Evolutionary conservation across 495 filamentous ascomycete species (phyloP).

Genomic region (Aspergillus sclerotioniger): DNA sequence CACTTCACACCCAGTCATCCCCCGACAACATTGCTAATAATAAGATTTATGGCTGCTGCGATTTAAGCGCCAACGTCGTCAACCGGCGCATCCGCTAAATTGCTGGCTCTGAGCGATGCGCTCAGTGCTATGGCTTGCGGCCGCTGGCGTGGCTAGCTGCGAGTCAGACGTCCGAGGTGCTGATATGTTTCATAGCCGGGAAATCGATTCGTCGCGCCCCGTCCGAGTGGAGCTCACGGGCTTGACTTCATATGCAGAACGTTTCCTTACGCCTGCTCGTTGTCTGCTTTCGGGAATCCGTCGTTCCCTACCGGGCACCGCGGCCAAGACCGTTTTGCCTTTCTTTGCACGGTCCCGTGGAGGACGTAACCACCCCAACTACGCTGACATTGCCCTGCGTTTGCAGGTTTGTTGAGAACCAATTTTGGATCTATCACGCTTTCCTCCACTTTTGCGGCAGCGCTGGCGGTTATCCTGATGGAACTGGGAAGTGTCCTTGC

Average conservation of each 20-base stretch:
- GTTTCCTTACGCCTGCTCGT: conserved; percentile 10
- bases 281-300: not conserved
- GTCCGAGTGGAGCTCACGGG: conserved; percentile 18
- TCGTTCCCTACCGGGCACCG: not conserved
- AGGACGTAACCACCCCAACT: conserved; percentile 2
- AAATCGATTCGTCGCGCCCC: conserved; percentile 16
- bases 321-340: conserved; percentile 10
- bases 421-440: conserved; percentile 22
- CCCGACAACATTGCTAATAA: conserved; percentile 4
- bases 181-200: conserved; percentile 11
- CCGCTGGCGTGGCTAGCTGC: conserved; percentile 22
- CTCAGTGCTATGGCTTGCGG: conserved; percentile 18
- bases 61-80: conserved; percentile 13
- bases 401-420: conserved; percentile 17
- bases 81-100: conserved; percentile 5
- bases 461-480: conserved; percentile 4
- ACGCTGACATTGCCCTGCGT: conserved; percentile 9
- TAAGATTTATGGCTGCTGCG: conserved; percentile 5
- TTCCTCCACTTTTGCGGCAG: not conserved
- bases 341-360: conserved; percentile 7
- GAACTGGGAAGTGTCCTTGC: conserved; percentile 8
- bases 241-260: conserved; percentile 19
- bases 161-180: conserved; percentile 19
- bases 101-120: conserved; percentile 6
- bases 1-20: not conserved